Conservation (phyloP, 495 filamentous ascomycete genomes). For the Hapsidospora chrysogenum region DNA sequence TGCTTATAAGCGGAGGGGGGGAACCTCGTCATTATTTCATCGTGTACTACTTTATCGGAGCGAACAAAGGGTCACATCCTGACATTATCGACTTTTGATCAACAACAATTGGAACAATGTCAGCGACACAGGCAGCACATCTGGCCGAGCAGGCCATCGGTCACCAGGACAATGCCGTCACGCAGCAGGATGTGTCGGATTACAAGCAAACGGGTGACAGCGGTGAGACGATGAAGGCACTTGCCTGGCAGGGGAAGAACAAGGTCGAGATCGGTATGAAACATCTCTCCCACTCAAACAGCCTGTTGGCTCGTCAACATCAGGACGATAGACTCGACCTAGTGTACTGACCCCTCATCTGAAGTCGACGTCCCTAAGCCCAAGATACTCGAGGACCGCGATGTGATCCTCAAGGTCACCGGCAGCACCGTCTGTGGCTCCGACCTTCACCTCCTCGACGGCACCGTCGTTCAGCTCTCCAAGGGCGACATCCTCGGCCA, state of each 20-base stretch:
- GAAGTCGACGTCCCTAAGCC: constrained; percentile 54
- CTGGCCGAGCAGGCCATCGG: constrained; percentile 47
- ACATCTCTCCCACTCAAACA: no score
- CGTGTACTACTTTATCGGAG: no score
- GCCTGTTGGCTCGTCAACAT: no score
- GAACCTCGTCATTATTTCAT: no score
- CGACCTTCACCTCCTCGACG: constrained; percentile 72
- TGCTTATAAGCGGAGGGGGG: no score
- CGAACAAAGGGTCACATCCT: no score
- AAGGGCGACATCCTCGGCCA: constrained; percentile 56
- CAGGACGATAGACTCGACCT: not conserved
- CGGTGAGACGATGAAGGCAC: constrained; percentile 50
- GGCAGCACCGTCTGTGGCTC: constrained; percentile 76
- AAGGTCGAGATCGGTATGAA: constrained; percentile 35
- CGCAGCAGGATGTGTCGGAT: constrained; percentile 38
- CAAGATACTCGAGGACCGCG: constrained; percentile 48
- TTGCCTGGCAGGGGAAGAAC: constrained; percentile 58
- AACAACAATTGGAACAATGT: no score
- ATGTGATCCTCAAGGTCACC: constrained; percentile 75
- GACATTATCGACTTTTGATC: no score
- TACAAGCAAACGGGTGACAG: constrained; percentile 23
- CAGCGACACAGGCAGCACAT: constrained; percentile 46
- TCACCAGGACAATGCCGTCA: constrained; percentile 39
- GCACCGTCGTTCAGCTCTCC: constrained; percentile 49
- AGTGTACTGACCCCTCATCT: not conserved